These are phyloP conservation scores for Gnetum montanum DNA, from an alignment of 75 land plant genomes.

Conservation along the genomic window DNA sequence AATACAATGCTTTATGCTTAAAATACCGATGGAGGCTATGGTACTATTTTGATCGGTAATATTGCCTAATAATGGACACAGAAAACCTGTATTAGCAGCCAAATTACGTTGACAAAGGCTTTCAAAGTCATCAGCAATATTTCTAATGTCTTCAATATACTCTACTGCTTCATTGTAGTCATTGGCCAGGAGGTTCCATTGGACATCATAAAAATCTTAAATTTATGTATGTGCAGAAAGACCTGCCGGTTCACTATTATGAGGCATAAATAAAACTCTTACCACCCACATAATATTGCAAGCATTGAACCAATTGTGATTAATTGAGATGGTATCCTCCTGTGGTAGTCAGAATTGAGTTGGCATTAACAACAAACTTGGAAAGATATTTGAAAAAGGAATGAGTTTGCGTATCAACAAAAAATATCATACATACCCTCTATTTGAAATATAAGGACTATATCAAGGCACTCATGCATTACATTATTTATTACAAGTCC, in stretches of 20 bases:
- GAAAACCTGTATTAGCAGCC: constrained; percentile 91
- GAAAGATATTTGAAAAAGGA: no score
- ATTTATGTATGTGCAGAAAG: not conserved
- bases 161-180: constrained; percentile 72
- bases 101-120: constrained; percentile 80
- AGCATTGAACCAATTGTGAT: constrained; percentile 93
- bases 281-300: constrained; percentile 86
- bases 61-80: no score
- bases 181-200: constrained; percentile 64
- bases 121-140: constrained; percentile 83
- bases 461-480: no score
- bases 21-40: no score
- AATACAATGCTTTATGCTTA: no score
- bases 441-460: no score
- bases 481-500: no score
- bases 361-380: no score
- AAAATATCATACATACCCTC: no score
- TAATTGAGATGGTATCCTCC: constrained; percentile 89
- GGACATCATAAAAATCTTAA: constrained; percentile 8
- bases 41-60: no score
- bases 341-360: no score
- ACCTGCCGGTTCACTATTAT: not conserved
- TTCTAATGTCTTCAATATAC: constrained; percentile 79
- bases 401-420: no score
- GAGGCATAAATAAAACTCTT: constrained; percentile 8